Evolutionary conservation across 306 rosid genomes (phyloP), one percentile per base, ranked within the genome.

Genomic region (Sechiopsis laciniata): DNA sequence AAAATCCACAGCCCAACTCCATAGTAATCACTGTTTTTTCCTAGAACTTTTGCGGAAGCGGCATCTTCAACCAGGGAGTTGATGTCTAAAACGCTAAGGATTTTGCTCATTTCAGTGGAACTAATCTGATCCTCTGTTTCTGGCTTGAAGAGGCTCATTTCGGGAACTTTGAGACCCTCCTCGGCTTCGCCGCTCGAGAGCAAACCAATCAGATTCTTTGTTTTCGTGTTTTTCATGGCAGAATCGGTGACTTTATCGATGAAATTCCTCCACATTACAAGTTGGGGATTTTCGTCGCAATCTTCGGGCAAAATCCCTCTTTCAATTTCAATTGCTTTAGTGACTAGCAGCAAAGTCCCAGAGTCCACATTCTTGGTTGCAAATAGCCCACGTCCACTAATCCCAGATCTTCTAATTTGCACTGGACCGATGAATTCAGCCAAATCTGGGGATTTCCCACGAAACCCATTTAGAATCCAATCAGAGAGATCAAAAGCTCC

Each of bases 221-320:
- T 89, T 75, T 68, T 82, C 2, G 19, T 51, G 57, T 92, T 85
- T 77, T 86, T 90, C 0, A 79, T 51, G 0, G 55, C 78, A 2
- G 83, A 78, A 13, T 83, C 88, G 8, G 71, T 8, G 71, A 94
- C 92, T 57, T 83, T 78, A 40, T 85, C 85, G 26, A 87, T 77
- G 75, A 90, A 91, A 61, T 83, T 87, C 91, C 84, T 94, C 99
- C 99, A 94, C 96, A 94, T 85, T 7, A 83, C 90, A 67, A 89
- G 82, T 19, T 91, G 96, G 2, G 88, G 88, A 56, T 94, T 92
- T 83, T 91, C 97, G 7, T 84, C 79, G 59, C 79, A 61, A 71
- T 86, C 87, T 72, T 85, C 86, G 0, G 80, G 85, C 69, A 94
- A 73, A 40, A 94, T 86, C 50, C 96, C 90, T 76, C 98, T 89